Conservation (phyloP, 2,329 filamentous ascomycete species). For the Botrytis hyacinthi region DNA sequence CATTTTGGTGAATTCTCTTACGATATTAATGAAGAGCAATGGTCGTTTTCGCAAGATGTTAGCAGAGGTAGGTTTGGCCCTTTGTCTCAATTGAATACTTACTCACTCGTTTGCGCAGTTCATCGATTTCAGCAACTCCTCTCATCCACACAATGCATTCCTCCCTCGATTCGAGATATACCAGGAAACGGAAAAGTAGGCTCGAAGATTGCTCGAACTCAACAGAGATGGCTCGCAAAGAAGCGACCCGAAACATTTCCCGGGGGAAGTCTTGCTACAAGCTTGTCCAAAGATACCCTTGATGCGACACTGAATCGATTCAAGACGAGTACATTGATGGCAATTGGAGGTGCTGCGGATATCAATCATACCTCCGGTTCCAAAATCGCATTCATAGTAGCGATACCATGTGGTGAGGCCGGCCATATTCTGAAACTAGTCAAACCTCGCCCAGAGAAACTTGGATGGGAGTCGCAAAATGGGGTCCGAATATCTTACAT, state of each 20-base stretch:
- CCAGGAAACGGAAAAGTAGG: constrained; percentile 19
- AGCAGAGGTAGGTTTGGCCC: constrained; percentile 26
- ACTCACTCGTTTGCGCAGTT: constrained; percentile 27
- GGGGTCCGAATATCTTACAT: constrained; percentile 30
- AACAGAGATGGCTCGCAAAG: constrained; percentile 33
- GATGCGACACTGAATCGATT: constrained; percentile 18
- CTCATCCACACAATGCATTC: constrained; percentile 31
- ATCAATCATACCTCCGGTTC: constrained; percentile 26
- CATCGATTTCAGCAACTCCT: constrained; percentile 32
- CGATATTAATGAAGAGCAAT: constrained; percentile 36
- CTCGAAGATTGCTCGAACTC: constrained; percentile 22
- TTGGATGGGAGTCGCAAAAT: constrained; percentile 33
- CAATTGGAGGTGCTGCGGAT: constrained; percentile 30
- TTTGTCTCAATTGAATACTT: not conserved
- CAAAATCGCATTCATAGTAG: constrained; percentile 30
- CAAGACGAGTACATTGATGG: constrained; percentile 28
- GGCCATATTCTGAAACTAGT: constrained; percentile 37
- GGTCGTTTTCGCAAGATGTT: constrained; percentile 35
- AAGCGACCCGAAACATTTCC: constrained; percentile 32
- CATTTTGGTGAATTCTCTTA: constrained; percentile 53
- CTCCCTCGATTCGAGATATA: constrained; percentile 28
- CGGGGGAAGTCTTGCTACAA: constrained; percentile 22
- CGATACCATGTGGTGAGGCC: constrained; percentile 34
- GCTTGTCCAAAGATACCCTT: constrained; percentile 11
- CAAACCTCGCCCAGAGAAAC: constrained; percentile 31